A percentile compares a stretch with the other conserved stretches of the same genome.
phyloP scores from a whole-genome alignment of 2,329 filamentous ascomycete species.

The Cladosporium austrohemisphaericum region DNA sequence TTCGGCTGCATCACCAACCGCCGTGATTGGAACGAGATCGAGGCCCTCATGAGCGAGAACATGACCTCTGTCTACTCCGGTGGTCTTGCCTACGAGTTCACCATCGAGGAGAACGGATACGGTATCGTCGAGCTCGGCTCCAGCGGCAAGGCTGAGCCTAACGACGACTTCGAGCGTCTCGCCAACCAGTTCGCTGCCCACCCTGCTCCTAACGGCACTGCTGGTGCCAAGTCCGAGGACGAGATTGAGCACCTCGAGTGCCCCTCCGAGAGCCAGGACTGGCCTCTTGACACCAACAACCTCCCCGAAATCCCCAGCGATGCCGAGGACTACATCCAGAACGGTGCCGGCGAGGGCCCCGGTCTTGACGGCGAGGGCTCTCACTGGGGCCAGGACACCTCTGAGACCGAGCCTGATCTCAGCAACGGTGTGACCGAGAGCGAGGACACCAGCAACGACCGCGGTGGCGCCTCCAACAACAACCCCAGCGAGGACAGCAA shows the following conservation, averaged over 20 bases:
- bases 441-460: conserved; percentile 21
- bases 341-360: conserved; percentile 54
- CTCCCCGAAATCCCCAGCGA: conserved; percentile 56
- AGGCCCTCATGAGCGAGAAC: conserved; percentile 70
- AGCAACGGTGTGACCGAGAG: conserved; percentile 31
- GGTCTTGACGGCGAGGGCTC: conserved; percentile 52
- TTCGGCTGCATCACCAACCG: conserved; percentile 82
- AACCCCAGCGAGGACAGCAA: conserved; percentile 19
- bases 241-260: conserved; percentile 49
- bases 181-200: conserved; percentile 50
- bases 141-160: conserved; percentile 51
- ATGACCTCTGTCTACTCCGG: conserved; percentile 93
- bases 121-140: conserved; percentile 68
- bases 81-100: conserved; percentile 93
- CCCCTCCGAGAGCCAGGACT: conserved; percentile 52
- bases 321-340: conserved; percentile 53
- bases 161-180: conserved; percentile 60
- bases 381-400: conserved; percentile 47
- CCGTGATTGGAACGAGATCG: conserved; percentile 76
- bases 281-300: conserved; percentile 49
- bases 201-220: conserved; percentile 53
- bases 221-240: conserved; percentile 50
- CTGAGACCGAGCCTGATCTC: conserved; percentile 43
- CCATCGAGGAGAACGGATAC: conserved; percentile 71
- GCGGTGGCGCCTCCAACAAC: conserved; percentile 3